Percentiles rank a stretch among this genome's conserved stretches.
These are phyloP conservation scores for Cicer pinnatifidum DNA, from an alignment of 306 rosid genomes.

Conservation along the genomic window DNA sequence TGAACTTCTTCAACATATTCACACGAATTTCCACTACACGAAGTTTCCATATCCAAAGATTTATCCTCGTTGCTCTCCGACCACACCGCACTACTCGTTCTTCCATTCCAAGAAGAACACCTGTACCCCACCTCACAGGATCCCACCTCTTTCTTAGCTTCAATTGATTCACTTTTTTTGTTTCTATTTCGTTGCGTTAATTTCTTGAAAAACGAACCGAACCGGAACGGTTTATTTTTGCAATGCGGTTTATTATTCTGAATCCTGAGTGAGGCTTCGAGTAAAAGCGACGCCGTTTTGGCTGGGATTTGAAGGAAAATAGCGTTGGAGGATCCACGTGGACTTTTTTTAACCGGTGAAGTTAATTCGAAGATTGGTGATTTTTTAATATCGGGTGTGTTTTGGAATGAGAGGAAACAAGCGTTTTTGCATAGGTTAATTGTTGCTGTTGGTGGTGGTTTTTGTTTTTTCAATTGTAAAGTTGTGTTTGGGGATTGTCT, in stretches of 20 bases:
- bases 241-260: slow-evolving; percentile 61
- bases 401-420: slow-evolving; percentile 61
- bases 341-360: slow-evolving; percentile 57
- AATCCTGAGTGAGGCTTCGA: slow-evolving; percentile 81
- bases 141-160: slow-evolving; percentile 10
- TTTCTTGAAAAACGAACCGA: slow-evolving; percentile 76
- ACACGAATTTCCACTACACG: slow-evolving; percentile 45
- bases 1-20: slow-evolving; percentile 49
- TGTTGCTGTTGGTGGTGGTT: slow-evolving; percentile 37
- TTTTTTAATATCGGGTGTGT: slow-evolving; percentile 58
- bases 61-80: slow-evolving; percentile 68
- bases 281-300: slow-evolving; percentile 71
- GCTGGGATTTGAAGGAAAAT: slow-evolving; percentile 79
- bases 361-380: slow-evolving; percentile 71
- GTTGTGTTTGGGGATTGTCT: slow-evolving; percentile 42
- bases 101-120: slow-evolving; percentile 50
- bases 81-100: slow-evolving; percentile 67
- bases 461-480: slow-evolving; percentile 48
- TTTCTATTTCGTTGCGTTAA: slow-evolving; percentile 43
- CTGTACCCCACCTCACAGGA: slow-evolving; percentile 38
- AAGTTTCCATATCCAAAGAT: slow-evolving; percentile 59
- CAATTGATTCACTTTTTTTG: slow-evolving; percentile 47
- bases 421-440: slow-evolving; percentile 58
- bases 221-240: slow-evolving; percentile 48
- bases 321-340: slow-evolving; percentile 57